Evolutionary conservation across 73 alveolate genomes (phyloP).

Genomic region (Paraurostyla sp.): DNA sequence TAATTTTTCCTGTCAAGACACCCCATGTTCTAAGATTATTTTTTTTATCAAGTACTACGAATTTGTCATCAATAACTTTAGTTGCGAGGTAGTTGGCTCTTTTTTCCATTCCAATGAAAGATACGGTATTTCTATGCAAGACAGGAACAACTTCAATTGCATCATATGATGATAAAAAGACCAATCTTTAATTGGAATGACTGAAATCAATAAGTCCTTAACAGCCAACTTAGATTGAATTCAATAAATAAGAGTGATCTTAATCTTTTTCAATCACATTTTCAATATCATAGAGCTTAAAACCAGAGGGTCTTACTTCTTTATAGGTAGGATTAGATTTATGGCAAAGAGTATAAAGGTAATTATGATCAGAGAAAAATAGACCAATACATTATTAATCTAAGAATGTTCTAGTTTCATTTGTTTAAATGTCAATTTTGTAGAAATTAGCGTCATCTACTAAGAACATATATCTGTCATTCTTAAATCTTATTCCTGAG

Average conservation of each 20-base stretch:
- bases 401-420: background rate
- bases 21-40: constrained; percentile 43
- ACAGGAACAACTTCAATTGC: constrained; percentile 21
- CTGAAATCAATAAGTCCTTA: constrained; percentile 39
- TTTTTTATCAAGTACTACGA: constrained; percentile 10
- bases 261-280: background rate
- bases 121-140: constrained; percentile 40
- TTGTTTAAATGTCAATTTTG: constrained; percentile 7
- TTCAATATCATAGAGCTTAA: constrained; percentile 38
- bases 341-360: constrained; percentile 33
- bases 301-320: background rate
- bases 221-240: background rate
- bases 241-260: constrained; percentile 10
- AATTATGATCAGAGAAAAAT: constrained; percentile 26
- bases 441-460: constrained; percentile 22
- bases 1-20: constrained; percentile 41
- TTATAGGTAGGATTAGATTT: background rate
- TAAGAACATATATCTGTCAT: constrained; percentile 22
- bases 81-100: constrained; percentile 26
- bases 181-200: background rate
- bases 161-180: background rate
- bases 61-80: constrained; percentile 6
- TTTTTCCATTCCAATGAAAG: constrained; percentile 42
- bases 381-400: constrained; percentile 34
- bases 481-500: constrained; percentile 32